Evolutionary conservation across 2,329 filamentous ascomycete species (phyloP), one percentile per base, ranked within the genome.

Genomic region (Pseudogymnoascus sp.): DNA sequence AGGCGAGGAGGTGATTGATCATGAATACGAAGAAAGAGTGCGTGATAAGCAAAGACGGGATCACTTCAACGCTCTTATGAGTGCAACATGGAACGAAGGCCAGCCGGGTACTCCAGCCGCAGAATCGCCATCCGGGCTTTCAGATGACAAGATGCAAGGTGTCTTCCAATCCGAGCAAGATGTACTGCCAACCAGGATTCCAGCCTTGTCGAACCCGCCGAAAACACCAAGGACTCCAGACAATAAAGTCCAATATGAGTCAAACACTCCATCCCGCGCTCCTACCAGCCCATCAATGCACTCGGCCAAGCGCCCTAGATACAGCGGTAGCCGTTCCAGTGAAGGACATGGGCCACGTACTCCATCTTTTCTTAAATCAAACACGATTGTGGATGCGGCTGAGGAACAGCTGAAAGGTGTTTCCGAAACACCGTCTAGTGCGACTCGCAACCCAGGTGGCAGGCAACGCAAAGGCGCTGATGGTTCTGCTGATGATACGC

Each of bases 1-100:
- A 58, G 64, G 63, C 12, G 69, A 68, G 1, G 66, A 67, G 6
- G 36, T 61, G 20, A 20, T 65, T 9, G 65, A 69, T 60, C 60
- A 65, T 14, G 67, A 68, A 28, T 70, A 69, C 57, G 70, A 71
- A 64, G 67, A 70, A 30, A 65, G 66, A 11, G 61, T 70, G 2
- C 66, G 66, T 57, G 65, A 63, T 25, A 67, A 72, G 58, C 71
- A 72, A 47, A 67, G 70, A 36, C 63, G 70, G 59, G 81, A 85
- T 47, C 82, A 86, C 65, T 73, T 77, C 18, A 81, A 75, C 58
- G 82, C 84, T 20, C 77, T 86, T 38, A 65, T 83, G 62, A 80
- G 76, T 14, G 81, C 80, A 4, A 84, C 80, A 6, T 86, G 82
- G 82, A 86, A 86, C 61, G 81, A 86, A 68, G 84, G 82, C 2